Percentiles rank a stretch among this genome's conserved stretches.
Conservation (phyloP, 148 eudicot genomes). For the Rhododendron kiyosumense region DNA sequence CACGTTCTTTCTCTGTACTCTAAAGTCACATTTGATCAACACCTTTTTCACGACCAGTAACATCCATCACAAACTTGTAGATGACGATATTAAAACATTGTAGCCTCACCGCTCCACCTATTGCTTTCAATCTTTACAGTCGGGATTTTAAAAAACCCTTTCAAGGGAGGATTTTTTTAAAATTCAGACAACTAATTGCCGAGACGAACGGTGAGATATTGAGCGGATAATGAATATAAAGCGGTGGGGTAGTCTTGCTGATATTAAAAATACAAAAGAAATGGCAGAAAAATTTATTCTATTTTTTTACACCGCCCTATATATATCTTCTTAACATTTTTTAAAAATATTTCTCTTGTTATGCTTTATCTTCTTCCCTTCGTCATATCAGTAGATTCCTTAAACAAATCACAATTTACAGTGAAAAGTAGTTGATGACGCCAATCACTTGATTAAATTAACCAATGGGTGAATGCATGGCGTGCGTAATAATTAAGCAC, state of each 20-base stretch:
- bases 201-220: too few species aligned
- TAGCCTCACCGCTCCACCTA: too few species aligned
- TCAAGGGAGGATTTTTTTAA: too few species aligned
- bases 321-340: neutral
- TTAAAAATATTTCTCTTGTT: neutral
- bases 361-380: neutral
- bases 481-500: neutral
- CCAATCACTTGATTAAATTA: neutral
- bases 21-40: neutral
- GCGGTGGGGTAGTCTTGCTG: too few species aligned
- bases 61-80: neutral
- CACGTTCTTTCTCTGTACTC: neutral
- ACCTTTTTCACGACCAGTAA: neutral
- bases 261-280: neutral
- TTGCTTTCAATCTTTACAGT: too few species aligned
- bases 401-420: neutral
- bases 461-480: neutral
- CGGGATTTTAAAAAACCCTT: too few species aligned
- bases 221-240: too few species aligned
- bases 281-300: neutral
- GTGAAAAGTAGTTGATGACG: neutral
- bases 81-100: neutral
- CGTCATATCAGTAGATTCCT: neutral
- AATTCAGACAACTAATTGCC: fast-evolving
- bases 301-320: neutral